Base-by-base conservation (phyloP, 805 yeast species). In the Yamadazyma tumulicola region DNA sequence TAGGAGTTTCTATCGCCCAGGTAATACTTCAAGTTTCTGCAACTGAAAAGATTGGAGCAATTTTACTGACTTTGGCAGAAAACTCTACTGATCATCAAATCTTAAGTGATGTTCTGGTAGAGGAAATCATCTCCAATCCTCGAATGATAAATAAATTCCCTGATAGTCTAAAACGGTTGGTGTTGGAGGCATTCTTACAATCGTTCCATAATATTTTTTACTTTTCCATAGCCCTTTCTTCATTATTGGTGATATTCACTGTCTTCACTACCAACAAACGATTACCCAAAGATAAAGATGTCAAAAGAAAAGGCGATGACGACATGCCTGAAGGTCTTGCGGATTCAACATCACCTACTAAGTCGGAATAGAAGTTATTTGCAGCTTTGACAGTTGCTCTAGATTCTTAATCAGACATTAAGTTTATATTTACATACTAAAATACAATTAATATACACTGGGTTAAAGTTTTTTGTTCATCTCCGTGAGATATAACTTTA, bases 401-500 rank as follows among this genome's bases (percentile, higher is more conserved):
- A 9, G n/a, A 21, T 9, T 21, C 23, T 21, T 9, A 21, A 21
- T 9, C 10, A 27, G 30, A 25, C n/a, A 9, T 21, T 24, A 12
- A 8, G 7, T 24, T 7, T 12, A 7, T 24, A 24, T 24, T 24
- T 24, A 24, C 14, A 24, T 24, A 13, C 14, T 12, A 24, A 24
- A 24, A 12, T 24, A 24, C 27, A 24, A 11, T 24, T 8, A 24
- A 8, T 24, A 24, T 24, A 24, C 27, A 24, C 8, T 12, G n/a
- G 14, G n/a, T 24, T 12, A n/a, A 5, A 58, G 35, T 50, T 42
- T 61, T 45, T 64, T 69, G 24, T 64, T 63, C 66, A 78, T 71
- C 38, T 75, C 80, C 26, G 57, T 55, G 33, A 77, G 48, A 46
- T 82, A 82, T 35, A 67, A 54, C 39, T 64, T 64, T 26, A 82